Base-by-base conservation (phyloP, 1,284 basidiomycete species). In the Pseudozyma tsukubaensis region DNA sequence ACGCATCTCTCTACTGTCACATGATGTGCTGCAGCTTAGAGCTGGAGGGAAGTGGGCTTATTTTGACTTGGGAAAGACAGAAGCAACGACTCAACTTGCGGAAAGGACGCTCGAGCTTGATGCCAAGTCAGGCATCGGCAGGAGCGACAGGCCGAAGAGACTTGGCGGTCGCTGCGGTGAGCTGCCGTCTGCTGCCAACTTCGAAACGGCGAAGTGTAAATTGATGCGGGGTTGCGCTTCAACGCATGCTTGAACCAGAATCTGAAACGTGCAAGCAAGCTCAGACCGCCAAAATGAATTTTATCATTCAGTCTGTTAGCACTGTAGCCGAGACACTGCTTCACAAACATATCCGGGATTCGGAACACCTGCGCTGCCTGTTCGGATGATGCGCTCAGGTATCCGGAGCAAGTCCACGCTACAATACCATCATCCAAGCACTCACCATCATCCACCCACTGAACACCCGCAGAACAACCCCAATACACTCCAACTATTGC, bases 261-360 rank as follows among this genome's bases (percentile, higher is more conserved):
- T 37, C 49, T 52, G 51, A 53, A 44, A 53, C 29, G 29, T 53
- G 51, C 51, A 35, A 43, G 29, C 18, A 21, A n/a, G 16, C 18
- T 24, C 37, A 9, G 35, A 29, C 50, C 50, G 37, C 36, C 50
- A 53, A 50, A 57, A 39, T 48, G 54, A 49, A 48, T 36, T 57
- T 29, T 14, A 8, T n/a, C 36, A 40, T 43, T 24, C 44, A 21
- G 40, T 21, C 21, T 32, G 37, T n/a, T 10, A 39, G 43, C 43
- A n/a, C 19, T 19, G 16, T 50, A 21, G 49, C 49, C 44, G 44
- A 45, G 24, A 10, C 21, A 13, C 14, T 29, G 24, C 24, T 48
- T 16, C 32, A 14, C 7, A 32, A 40, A 32, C 32, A 55, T 47
- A 24, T 45, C 39, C 56, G 56, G 56, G 18, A 59, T 18, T 59